Percentiles rank a stretch among this genome's conserved stretches.
phyloP scores from a whole-genome alignment of 2,329 filamentous ascomycete species.

The Fusarium fracticaudum region DNA sequence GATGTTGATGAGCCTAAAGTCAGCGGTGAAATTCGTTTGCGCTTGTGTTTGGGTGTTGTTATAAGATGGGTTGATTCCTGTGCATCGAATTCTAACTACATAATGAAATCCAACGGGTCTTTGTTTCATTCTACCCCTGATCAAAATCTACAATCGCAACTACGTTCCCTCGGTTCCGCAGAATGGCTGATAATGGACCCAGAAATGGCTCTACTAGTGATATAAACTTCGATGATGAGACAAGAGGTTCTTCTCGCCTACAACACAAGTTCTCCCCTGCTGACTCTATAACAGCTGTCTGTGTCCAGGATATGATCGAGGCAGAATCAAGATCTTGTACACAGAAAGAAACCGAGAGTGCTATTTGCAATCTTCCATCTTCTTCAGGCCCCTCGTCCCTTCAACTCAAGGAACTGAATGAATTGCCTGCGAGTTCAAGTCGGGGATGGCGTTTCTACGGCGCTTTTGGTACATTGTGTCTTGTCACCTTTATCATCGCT shows the following conservation, averaged over 20 bases:
- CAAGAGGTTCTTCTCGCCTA: no score
- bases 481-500: slow-evolving; percentile 39
- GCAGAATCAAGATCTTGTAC: background rate
- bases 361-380: background rate
- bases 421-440: background rate
- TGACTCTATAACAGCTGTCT: background rate
- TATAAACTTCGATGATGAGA: background rate
- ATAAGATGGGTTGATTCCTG: background rate
- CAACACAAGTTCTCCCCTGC: background rate
- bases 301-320: no score
- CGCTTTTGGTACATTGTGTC: slow-evolving; percentile 37
- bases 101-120: background rate
- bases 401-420: background rate
- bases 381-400: background rate
- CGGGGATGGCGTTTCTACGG: slow-evolving; percentile 36
- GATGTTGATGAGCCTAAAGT: background rate
- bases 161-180: background rate
- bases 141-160: background rate
- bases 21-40: background rate
- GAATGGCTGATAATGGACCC: background rate
- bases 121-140: background rate
- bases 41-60: background rate
- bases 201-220: background rate
- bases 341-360: background rate
- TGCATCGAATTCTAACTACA: background rate